Conservation (phyloP, 2,329 filamentous ascomycete species). For the Gnomoniopsis sp. region DNA sequence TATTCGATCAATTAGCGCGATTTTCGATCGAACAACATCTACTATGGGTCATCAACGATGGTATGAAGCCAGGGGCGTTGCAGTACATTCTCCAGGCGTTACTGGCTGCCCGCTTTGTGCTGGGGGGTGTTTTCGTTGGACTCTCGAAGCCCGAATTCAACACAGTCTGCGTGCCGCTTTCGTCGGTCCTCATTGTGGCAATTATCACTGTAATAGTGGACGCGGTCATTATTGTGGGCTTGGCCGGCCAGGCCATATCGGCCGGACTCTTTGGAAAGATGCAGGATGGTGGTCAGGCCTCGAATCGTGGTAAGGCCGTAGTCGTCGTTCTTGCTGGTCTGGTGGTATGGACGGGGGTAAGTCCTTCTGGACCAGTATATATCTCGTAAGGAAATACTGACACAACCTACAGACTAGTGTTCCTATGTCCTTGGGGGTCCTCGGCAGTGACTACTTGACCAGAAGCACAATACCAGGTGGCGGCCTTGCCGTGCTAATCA, state of each 20-base stretch:
- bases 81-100: conserved; percentile 44
- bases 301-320: conserved; percentile 37
- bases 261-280: conserved; percentile 31
- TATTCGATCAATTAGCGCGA: conserved; percentile 56
- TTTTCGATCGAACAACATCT: conserved; percentile 52
- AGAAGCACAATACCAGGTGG: conserved; percentile 49
- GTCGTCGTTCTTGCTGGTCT: conserved; percentile 40
- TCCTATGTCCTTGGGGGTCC: conserved; percentile 47
- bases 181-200: conserved; percentile 41
- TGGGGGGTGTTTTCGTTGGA: conserved; percentile 53
- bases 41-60: conserved; percentile 45
- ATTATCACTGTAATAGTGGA: conserved; percentile 44
- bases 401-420: conserved; percentile 42
- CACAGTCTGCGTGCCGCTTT: conserved; percentile 48
- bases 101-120: conserved; percentile 45
- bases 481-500: conserved; percentile 46
- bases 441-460: conserved; percentile 37
- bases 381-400: conserved; percentile 11
- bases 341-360: conserved; percentile 52
- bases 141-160: conserved; percentile 50
- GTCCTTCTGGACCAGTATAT: conserved; percentile 23
- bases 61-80: conserved; percentile 30
- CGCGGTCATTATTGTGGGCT: conserved; percentile 38
- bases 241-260: conserved; percentile 40
- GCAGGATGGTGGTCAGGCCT: conserved; percentile 24